Base-by-base conservation (phyloP, 2,329 filamentous ascomycete species). In the Cladosporium halotolerans region DNA sequence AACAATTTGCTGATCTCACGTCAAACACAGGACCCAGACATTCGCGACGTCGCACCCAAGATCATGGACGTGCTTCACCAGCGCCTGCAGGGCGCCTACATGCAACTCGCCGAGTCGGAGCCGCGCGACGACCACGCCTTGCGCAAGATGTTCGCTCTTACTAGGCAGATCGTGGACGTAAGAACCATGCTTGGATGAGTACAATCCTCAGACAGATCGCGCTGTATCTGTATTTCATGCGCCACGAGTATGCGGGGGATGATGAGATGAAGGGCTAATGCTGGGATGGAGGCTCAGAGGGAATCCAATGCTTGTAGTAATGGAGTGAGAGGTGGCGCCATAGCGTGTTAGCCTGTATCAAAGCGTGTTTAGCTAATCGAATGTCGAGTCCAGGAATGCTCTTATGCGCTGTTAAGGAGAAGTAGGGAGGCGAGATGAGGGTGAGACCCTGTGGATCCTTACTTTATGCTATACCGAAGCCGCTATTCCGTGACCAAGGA, bases 21-120 rank as follows among this genome's bases (percentile, higher is more conserved):
- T 28, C 16, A 34, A 19, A 54, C 61, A 28, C 50, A 59, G 38
- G 64, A 69, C 48, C 47, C 57, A 11, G 80, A 83, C 44, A 76
- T 83, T 52, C 70, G 68, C 41, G 77, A 82, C 52, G 76, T 83
- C 14, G 75, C 77, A 10, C 79, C 79, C 1, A 76, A 75, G 63
- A 82, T 83, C 57, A 80, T 84, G 75, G 78, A 81, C 32, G 76
- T 82, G 53, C 70, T 85, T 43, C 74, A 73, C 45, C 72, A 79
- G 62, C 77, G 81, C 45, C 70, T 85, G 44, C 78, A 82, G 52
- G 70, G 68, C 31, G 71, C 79, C 16, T 83, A 82, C 66, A 79
- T 82, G 72, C 66, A 72, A 19, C 72, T 82, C 50, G 77, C 78
- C 3, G 74, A 81, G 66, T 72, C 64, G 40, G 72, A 74, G 38